Conservation (phyloP, 1,284 basidiomycete genomes). For the Puccinia coronata region DNA sequence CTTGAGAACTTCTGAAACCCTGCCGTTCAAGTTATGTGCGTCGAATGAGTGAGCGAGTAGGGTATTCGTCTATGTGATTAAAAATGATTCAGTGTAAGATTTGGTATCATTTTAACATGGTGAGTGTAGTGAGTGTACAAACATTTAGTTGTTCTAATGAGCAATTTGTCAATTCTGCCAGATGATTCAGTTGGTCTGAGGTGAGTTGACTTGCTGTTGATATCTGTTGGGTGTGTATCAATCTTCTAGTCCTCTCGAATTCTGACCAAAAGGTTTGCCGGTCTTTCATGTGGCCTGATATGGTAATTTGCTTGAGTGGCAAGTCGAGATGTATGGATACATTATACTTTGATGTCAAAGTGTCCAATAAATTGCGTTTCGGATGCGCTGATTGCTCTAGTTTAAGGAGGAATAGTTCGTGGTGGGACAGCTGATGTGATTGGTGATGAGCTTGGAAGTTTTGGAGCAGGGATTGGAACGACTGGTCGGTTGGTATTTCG, state of each 20-base stretch:
- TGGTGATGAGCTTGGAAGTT: background rate
- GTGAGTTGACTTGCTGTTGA: background rate
- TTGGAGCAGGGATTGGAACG: background rate
- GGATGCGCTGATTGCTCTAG: background rate
- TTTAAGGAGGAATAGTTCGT: background rate
- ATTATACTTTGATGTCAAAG: background rate
- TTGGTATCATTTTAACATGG: too few species aligned
- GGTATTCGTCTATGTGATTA: background rate
- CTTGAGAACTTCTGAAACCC: background rate
- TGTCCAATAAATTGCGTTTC: background rate
- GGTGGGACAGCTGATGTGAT: background rate
- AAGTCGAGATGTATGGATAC: background rate
- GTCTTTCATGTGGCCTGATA: background rate
- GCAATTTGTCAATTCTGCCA: background rate
- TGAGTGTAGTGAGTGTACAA: too few species aligned
- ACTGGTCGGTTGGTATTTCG: background rate
- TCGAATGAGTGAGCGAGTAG: constrained; percentile 2
- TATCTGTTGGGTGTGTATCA: background rate
- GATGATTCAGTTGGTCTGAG: background rate
- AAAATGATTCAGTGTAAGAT: background rate
- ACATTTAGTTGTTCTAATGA: background rate
- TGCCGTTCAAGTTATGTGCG: background rate
- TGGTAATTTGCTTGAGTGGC: background rate
- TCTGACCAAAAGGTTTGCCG: background rate
- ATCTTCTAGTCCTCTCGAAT: background rate